phyloP scores from a whole-genome alignment of 2,329 filamentous ascomycete genomes.

The Botrytis elliptica region DNA sequence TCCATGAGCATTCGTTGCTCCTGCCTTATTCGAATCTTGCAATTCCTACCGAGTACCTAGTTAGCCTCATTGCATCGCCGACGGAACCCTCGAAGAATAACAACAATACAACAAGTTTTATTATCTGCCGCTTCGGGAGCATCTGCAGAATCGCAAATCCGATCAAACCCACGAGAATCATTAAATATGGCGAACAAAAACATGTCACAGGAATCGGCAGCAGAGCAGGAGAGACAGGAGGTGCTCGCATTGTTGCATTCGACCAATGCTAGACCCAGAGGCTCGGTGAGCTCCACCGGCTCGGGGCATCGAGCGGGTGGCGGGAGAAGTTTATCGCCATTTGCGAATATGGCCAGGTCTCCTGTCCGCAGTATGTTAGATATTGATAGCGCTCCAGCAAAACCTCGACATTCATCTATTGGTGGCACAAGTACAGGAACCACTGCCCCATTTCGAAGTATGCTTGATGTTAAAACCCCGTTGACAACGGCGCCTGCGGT shows the following conservation, averaged over 20 bases:
- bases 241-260: constrained; percentile 66
- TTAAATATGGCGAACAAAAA: constrained; percentile 38
- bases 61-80: neutral
- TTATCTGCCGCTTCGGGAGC: constrained; percentile 10
- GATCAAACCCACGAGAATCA: neutral
- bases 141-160: constrained; percentile 5
- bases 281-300: constrained; percentile 37
- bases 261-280: constrained; percentile 28
- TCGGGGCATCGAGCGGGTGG: constrained; percentile 25
- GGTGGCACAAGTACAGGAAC: constrained; percentile 17
- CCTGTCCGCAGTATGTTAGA: constrained; percentile 63
- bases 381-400: constrained; percentile 30
- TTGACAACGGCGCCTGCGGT: constrained; percentile 44
- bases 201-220: constrained; percentile 74
- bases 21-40: constrained; percentile 23
- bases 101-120: neutral
- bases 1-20: constrained; percentile 26
- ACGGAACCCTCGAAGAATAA: constrained; percentile 2
- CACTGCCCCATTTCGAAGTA: constrained; percentile 56
- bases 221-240: constrained; percentile 75
- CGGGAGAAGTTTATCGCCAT: constrained; percentile 53
- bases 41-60: neutral
- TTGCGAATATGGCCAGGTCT: constrained; percentile 53
- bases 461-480: constrained; percentile 54
- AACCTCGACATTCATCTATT: constrained; percentile 21